These are phyloP conservation scores for Petasospora rhodanensis DNA, from an alignment of 1,139 yeast genomes.

Conservation along the genomic window DNA sequence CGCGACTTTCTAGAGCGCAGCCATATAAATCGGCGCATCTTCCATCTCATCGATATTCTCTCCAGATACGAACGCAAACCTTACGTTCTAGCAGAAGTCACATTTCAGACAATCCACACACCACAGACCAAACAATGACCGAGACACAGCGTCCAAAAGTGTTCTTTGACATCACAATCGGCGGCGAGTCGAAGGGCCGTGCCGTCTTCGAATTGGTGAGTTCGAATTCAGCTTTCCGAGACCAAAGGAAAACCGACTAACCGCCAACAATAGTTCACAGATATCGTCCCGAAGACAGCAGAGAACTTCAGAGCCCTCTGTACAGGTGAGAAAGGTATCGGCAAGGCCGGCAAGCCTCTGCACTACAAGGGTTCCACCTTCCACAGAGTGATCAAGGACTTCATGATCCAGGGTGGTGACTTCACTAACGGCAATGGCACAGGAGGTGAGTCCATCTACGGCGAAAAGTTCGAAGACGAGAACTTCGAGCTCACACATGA, in stretches of 20 bases:
- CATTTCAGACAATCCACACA: background rate
- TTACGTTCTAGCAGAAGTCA: too few species aligned
- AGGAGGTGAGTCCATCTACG: slow-evolving; percentile 94
- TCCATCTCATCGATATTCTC: too few species aligned
- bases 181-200: slow-evolving; percentile 63
- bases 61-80: too few species aligned
- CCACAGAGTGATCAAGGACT: slow-evolving; percentile 88
- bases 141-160: slow-evolving; percentile 44
- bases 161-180: slow-evolving; percentile 70
- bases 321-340: slow-evolving; percentile 82
- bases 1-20: too few species aligned
- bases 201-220: slow-evolving; percentile 58
- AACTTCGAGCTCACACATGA: slow-evolving; percentile 74
- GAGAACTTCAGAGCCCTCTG: slow-evolving; percentile 89
- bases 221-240: too few species aligned
- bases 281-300: slow-evolving; percentile 86
- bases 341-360: slow-evolving; percentile 59
- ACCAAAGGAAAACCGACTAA: too few species aligned
- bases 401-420: slow-evolving; percentile 97
- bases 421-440: slow-evolving; percentile 86
- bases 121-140: background rate
- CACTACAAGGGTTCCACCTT: slow-evolving; percentile 75
- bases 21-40: too few species aligned
- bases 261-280: slow-evolving; percentile 41
- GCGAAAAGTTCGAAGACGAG: slow-evolving; percentile 94